These are phyloP conservation scores for Fusarium burgessii DNA, from an alignment of 2,329 filamentous ascomycete species.

Conservation along the genomic window DNA sequence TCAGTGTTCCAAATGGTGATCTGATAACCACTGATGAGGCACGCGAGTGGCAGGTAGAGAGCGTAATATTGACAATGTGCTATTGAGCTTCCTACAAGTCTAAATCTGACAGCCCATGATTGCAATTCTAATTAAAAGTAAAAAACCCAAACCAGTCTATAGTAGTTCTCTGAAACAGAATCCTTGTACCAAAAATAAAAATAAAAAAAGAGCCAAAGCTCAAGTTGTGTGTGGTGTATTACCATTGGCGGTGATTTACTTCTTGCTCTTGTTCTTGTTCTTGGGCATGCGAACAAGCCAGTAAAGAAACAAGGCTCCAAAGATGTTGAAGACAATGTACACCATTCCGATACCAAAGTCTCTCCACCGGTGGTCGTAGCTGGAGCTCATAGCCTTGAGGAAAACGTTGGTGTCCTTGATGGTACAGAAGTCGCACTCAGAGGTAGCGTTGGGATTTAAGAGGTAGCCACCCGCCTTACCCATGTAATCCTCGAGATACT, in stretches of 20 bases:
- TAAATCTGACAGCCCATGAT: background rate
- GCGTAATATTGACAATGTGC: slow-evolving; percentile 1
- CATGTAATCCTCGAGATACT: slow-evolving; percentile 66
- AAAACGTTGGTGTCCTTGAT: slow-evolving; percentile 56
- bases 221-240: background rate
- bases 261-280: slow-evolving; percentile 46
- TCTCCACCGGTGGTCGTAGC: slow-evolving; percentile 66
- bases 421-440: slow-evolving; percentile 61
- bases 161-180: background rate
- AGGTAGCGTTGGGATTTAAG: slow-evolving; percentile 64
- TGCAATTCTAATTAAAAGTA: slow-evolving; percentile 10
- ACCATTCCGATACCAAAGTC: slow-evolving; percentile 68
- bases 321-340: slow-evolving; percentile 65
- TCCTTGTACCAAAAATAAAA: slow-evolving; percentile 2
- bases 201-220: slow-evolving; percentile 4
- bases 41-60: background rate
- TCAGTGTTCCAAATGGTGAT: background rate
- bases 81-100: slow-evolving; percentile 2
- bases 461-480: slow-evolving; percentile 60
- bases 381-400: slow-evolving; percentile 56
- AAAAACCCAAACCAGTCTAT: slow-evolving; percentile 19
- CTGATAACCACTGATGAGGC: background rate
- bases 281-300: slow-evolving; percentile 60
- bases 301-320: slow-evolving; percentile 63
- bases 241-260: background rate